phyloP scores from a whole-genome alignment of 352 stramenopile species.

The Globisporangium carolinianum region DNA sequence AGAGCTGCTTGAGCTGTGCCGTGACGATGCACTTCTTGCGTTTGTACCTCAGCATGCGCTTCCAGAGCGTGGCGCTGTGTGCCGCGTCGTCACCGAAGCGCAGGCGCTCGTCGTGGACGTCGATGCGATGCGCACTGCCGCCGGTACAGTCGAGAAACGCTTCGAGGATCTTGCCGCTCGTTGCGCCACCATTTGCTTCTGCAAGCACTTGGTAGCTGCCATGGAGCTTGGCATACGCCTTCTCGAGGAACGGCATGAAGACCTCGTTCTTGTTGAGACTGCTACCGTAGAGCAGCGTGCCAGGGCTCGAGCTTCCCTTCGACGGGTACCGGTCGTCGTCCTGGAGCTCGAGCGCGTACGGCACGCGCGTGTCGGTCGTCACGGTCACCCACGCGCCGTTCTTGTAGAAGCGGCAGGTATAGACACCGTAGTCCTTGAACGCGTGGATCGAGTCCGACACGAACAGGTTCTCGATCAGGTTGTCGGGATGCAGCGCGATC shows the following conservation, averaged over 20 bases:
- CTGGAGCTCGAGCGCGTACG: slow-evolving; percentile 46
- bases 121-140: slow-evolving; percentile 69
- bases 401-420: slow-evolving; percentile 91
- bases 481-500: slow-evolving; percentile 69
- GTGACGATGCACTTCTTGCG: slow-evolving; percentile 57
- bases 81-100: slow-evolving; percentile 3
- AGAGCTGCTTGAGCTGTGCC: slow-evolving; percentile 59
- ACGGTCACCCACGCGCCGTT: slow-evolving; percentile 85
- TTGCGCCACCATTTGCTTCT: slow-evolving; percentile 28
- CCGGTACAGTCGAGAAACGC: slow-evolving; percentile 87
- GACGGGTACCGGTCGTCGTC: slow-evolving; percentile 24
- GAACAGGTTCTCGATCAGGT: slow-evolving; percentile 90
- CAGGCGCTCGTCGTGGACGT: slow-evolving; percentile 44
- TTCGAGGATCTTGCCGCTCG: slow-evolving; percentile 67
- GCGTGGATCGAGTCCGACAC: slow-evolving; percentile 70
- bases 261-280: slow-evolving; percentile 80
- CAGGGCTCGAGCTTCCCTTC: slow-evolving; percentile 21
- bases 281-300: slow-evolving; percentile 61
- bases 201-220: slow-evolving; percentile 59
- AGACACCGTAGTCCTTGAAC: slow-evolving; percentile 84
- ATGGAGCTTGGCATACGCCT: slow-evolving; percentile 88
- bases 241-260: slow-evolving; percentile 84
- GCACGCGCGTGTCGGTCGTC: slow-evolving; percentile 84
- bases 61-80: slow-evolving; percentile 41
- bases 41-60: slow-evolving; percentile 53